Conservation (phyloP, 768 basidiomycete genomes). For the Termitomyces titanicus region DNA sequence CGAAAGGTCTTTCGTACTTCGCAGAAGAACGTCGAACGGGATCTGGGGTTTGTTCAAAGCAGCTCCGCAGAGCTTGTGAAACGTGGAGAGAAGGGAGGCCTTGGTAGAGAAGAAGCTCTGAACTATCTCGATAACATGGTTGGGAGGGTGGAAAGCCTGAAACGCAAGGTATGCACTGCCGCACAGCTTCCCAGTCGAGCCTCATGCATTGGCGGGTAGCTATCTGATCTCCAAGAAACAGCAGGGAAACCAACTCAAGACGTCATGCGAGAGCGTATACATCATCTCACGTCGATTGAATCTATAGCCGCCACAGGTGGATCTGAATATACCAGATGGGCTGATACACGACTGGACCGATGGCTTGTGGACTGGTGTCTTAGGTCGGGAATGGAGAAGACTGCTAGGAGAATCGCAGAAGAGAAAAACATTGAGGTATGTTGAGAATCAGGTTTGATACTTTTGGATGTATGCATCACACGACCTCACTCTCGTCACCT, state of each 20-base stretch:
- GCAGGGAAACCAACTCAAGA: slow-evolving; percentile 60
- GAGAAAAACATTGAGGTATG: slow-evolving; percentile 79
- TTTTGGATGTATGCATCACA: not conserved
- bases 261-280: slow-evolving; percentile 70
- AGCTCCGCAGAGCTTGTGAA: slow-evolving; percentile 58
- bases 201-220: slow-evolving; percentile 23
- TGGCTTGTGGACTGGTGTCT: slow-evolving; percentile 95
- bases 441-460: not conserved
- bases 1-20: slow-evolving; percentile 83
- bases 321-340: slow-evolving; percentile 71
- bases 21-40: slow-evolving; percentile 80
- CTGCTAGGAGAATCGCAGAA: slow-evolving; percentile 72
- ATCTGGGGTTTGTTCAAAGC: slow-evolving; percentile 58
- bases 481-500: not conserved
- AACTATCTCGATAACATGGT: slow-evolving; percentile 76
- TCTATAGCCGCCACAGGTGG: slow-evolving; percentile 45
- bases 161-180: slow-evolving; percentile 71
- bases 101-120: slow-evolving; percentile 48
- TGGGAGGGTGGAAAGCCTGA: slow-evolving; percentile 69
- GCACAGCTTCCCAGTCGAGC: not conserved
- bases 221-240: slow-evolving; percentile 44
- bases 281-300: slow-evolving; percentile 68
- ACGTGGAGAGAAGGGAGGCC: slow-evolving; percentile 32
- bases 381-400: slow-evolving; percentile 70
- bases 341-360: slow-evolving; percentile 74